Evolutionary conservation across 2,329 filamentous ascomycete genomes (phyloP).

Genomic region (Daldinia sp.): DNA sequence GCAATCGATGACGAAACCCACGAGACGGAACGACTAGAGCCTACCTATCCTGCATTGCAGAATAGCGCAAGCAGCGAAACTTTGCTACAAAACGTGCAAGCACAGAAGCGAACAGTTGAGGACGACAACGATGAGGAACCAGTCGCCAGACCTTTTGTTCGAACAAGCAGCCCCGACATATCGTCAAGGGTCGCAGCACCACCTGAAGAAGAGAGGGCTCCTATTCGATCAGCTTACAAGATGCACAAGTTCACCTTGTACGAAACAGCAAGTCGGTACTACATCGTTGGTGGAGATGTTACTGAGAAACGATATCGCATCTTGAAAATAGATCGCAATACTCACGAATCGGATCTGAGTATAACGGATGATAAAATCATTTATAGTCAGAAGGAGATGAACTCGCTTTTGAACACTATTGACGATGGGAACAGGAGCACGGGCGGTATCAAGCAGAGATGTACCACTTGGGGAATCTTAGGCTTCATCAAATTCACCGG

Average conservation of each 20-base stretch:
- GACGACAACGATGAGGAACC: conserved; percentile 67
- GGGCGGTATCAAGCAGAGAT: conserved; percentile 88
- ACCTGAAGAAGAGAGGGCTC: conserved; percentile 40
- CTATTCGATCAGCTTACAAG: conserved; percentile 58
- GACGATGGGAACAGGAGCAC: conserved; percentile 93
- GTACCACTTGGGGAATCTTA: conserved; percentile 90
- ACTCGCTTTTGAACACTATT: conserved; percentile 89
- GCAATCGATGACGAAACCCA: conserved; percentile 18
- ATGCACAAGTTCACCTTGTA: conserved; percentile 99
- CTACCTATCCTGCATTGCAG: conserved; percentile 52
- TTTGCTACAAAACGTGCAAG: conserved; percentile 44
- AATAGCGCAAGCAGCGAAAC: conserved; percentile 53
- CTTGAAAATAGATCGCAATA: conserved; percentile 91
- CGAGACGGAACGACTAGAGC: conserved; percentile 31
- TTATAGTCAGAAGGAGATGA: conserved; percentile 92
- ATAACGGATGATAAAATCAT: conserved; percentile 95
- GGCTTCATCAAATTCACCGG: conserved; percentile 97
- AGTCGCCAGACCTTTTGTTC: conserved; percentile 64
- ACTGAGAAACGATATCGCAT: conserved; percentile 89
- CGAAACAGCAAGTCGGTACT: conserved; percentile 92
- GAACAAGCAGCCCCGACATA: conserved; percentile 62
- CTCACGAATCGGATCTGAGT: conserved; percentile 77
- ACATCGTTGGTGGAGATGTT: conserved; percentile 91
- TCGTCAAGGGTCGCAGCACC: conserved; percentile 39
- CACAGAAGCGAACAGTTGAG: conserved; percentile 47